phyloP scores from a whole-genome alignment of 768 basidiomycete genomes.

The Strobilomyces dryophilus region DNA sequence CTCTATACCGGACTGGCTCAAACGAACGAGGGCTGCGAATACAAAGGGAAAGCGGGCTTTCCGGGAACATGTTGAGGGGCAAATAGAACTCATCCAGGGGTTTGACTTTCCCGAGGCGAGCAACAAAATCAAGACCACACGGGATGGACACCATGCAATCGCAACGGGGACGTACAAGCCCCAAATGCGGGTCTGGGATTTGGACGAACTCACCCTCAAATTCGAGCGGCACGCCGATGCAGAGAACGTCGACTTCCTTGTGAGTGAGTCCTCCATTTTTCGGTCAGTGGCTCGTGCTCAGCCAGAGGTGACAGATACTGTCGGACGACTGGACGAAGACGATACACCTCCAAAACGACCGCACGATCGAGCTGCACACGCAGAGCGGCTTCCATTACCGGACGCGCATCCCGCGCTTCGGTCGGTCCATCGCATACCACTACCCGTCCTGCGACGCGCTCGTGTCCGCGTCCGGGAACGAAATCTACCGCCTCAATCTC shows the following conservation, averaged over 20 bases:
- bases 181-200: constrained; percentile 93
- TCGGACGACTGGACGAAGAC: constrained; percentile 99
- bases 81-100: constrained; percentile 89
- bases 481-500: constrained; percentile 91
- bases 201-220: constrained; percentile 88
- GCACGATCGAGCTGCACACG: constrained; percentile 91
- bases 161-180: constrained; percentile 99
- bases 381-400: constrained; percentile 91
- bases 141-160: constrained; percentile 88
- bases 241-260: constrained; percentile 97
- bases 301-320: constrained; percentile 55
- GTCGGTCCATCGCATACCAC: constrained; percentile 89
- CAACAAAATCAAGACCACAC: constrained; percentile 84
- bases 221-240: constrained; percentile 95
- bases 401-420: constrained; percentile 91
- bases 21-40: constrained; percentile 56
- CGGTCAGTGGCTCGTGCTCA: constrained; percentile 1
- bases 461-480: constrained; percentile 77
- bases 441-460: constrained; percentile 91
- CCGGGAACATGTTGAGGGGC: constrained; percentile 75
- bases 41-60: constrained; percentile 56
- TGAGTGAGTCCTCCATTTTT: constrained; percentile 52
- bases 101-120: constrained; percentile 98
- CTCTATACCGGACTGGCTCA: constrained; percentile 93
- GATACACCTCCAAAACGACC: constrained; percentile 93